A percentile compares a stretch with the other conserved stretches of the same genome.
phyloP scores from a whole-genome alignment of 192 early-diverging fungal species.

The Mycoemilia scoparia region DNA sequence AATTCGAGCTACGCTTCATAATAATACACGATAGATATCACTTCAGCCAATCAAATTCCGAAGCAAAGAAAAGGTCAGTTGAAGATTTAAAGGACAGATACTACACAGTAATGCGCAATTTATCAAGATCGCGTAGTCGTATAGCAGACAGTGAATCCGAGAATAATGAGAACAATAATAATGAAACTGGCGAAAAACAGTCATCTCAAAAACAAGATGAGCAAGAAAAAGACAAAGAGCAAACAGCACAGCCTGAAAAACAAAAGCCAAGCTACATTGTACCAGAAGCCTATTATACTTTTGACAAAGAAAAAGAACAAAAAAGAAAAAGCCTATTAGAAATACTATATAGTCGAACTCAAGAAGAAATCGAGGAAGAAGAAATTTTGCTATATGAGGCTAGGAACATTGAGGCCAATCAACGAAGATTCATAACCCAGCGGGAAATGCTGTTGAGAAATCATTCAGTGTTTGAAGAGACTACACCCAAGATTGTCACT shows the following conservation, averaged over 20 bases:
- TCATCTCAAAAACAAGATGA: constrained; percentile 27
- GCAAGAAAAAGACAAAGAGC: too few species aligned
- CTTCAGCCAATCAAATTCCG: constrained; percentile 6
- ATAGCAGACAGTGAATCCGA: too few species aligned
- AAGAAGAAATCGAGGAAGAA: constrained; percentile 73
- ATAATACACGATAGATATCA: constrained; percentile 75
- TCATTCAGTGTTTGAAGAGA: constrained; percentile 24
- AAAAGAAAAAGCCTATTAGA: constrained; percentile 68
- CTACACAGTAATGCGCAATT: constrained; percentile 42
- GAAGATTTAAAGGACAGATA: constrained; percentile 82
- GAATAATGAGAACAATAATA: too few species aligned
- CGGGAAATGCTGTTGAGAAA: constrained; percentile 59
- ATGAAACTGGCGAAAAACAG: constrained; percentile 18
- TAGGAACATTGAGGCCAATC: constrained; percentile 62
- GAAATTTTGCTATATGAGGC: constrained; percentile 63
- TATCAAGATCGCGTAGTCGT: constrained; percentile 47
- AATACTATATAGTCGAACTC: constrained; percentile 47
- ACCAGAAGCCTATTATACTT: constrained; percentile 24
- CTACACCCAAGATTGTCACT: constrained; percentile 5
- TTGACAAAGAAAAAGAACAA: constrained; percentile 43
- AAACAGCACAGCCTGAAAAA: too few species aligned
- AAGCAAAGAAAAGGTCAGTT: constrained; percentile 6
- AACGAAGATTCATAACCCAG: constrained; percentile 53
- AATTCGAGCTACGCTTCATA: constrained; percentile 68
- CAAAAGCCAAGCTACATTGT: too few species aligned